Evolutionary conservation across 176 grass and related monocot species (phyloP), one percentile per base, ranked within the genome.

Genomic region (Cenchrus americanus): DNA sequence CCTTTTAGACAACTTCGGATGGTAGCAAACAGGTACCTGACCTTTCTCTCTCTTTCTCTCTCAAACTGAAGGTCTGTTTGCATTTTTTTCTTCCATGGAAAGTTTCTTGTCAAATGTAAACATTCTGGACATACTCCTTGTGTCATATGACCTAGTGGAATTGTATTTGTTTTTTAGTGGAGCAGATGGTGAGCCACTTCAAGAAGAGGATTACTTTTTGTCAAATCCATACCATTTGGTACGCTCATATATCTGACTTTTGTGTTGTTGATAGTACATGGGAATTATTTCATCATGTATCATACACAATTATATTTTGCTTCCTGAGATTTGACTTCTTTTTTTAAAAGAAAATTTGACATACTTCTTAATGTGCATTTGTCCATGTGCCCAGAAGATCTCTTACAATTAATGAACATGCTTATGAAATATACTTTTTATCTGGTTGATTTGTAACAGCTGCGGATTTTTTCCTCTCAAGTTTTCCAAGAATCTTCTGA

Each of bases 221-320:
- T 99, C 97, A 48, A 99, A 96, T 82, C 97, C 97, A 66, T 99
- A 99, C 83, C 89, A 99, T 93, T 76, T 99, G 93, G 97, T 99
- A 94, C 84, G 69, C 52, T 89, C 32, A 49, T 72, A 18, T 70
- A 84, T 76, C 66, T 82, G 27, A 34, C 34, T 52, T 78, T 46
- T 88, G 63, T 65, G 42, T 67, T 4, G 13, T 14, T 80, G 21
- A 11, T 48, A 32, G 3, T 74, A 23, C 67, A 26, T 52, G 70
- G 6, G 22, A 65, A 59, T 46, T 60, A 42, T 62, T 66, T 88
- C 17, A 49, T 78, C 57, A 27, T 19, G 10, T 24, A 60, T 67
- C 26, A 18, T 42, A 49, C 42, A 41, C 2, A 73, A 18, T 49
- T 78, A 6, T 49, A 17, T 80, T 40, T 88, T 75, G 27, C 42